Percentiles rank a stretch among this genome's conserved stretches.
Evolutionary conservation across 2,329 filamentous ascomycete species (phyloP).

Genomic region (Colletotrichum liriopes): DNA sequence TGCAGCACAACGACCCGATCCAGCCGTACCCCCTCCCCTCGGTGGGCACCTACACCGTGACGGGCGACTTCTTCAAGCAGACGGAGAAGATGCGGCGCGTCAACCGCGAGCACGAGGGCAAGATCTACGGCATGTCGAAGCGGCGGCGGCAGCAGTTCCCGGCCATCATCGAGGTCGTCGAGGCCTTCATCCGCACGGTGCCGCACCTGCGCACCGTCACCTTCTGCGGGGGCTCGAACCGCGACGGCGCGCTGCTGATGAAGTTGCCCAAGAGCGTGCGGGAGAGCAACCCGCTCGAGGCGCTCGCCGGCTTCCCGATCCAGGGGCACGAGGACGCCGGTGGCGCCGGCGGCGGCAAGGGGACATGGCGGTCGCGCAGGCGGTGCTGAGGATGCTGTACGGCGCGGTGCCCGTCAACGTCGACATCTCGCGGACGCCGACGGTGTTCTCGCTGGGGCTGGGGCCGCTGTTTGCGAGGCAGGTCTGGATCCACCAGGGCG

Average conservation of each 20-base stretch:
- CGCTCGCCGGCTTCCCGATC: conserved; percentile 49
- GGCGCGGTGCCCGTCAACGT: conserved; percentile 60
- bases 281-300: conserved; percentile 74
- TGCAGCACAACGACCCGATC: conserved; percentile 83
- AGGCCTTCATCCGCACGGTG: conserved; percentile 78
- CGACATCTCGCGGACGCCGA: conserved; percentile 56
- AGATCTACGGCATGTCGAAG: conserved; percentile 85
- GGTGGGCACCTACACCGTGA: conserved; percentile 83
- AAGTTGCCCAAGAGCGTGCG: conserved; percentile 73
- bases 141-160: conserved; percentile 86
- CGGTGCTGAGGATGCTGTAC: conserved; percentile 56
- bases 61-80: conserved; percentile 72
- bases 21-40: conserved; percentile 87
- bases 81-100: conserved; percentile 66
- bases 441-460: conserved; percentile 60
- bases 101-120: conserved; percentile 66
- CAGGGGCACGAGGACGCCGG: conserved; percentile 17
- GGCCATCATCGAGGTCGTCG: conserved; percentile 86
- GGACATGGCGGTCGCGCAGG: conserved; percentile 53
- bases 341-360: conserved; percentile 39
- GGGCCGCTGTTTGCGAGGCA: conserved; percentile 63
- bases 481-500: conserved; percentile 68
- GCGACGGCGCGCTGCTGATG: conserved; percentile 86
- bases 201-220: conserved; percentile 81
- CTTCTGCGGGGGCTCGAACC: conserved; percentile 90